Evolutionary conservation across 371 early-diverging fungal species (phyloP), one percentile per base, ranked within the genome.

Genomic region (Circinella minor): DNA sequence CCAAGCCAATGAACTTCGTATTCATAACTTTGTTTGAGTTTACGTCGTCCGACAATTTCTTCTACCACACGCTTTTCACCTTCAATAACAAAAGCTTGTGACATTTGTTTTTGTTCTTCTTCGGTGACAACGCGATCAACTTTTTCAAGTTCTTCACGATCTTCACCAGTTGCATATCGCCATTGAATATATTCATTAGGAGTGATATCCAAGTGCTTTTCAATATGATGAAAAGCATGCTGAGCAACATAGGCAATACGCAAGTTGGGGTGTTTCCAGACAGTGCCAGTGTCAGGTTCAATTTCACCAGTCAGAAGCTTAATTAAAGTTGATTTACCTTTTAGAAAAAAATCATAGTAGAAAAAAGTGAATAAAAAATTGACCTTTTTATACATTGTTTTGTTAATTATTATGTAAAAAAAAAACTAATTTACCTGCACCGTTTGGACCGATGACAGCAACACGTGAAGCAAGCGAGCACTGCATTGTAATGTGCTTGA

Each of bases 221-320:
- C 92, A 75, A 94, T 81, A 73, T 94, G 93, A 75, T 93, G 92
- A 89, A 94, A 93, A 61, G 93, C 93, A 66, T 95, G 94, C 81
- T 96, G 96, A 36, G 95, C 93, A 63, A 95, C 94, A 75, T 95
- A 95, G 36, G 91, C 94, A 75, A 93, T 89, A 70, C 94, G 92
- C 69, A 93, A 81, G 77, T 90, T 91, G 48, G 92, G 92, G 75
- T 92, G 92, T 83, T 90, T 91, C 86, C 86, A 88, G 63, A 93
- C 90, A 66, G 90, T 83, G 78, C 92, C 86, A 39, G 77, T 70
- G 55, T 86, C 73, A 55, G 92, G 87, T 55, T 88, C 86, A 18
- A 90, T 82, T 74, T 92, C 92, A 72, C 93, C 92, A 61, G 93
- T 92, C 74, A 96, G 73, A 39, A 94, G 77, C 87, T 96, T 96